Base-by-base conservation (phyloP, 2,329 filamentous ascomycete genomes). In the Hirsutella rhossiliensis region DNA sequence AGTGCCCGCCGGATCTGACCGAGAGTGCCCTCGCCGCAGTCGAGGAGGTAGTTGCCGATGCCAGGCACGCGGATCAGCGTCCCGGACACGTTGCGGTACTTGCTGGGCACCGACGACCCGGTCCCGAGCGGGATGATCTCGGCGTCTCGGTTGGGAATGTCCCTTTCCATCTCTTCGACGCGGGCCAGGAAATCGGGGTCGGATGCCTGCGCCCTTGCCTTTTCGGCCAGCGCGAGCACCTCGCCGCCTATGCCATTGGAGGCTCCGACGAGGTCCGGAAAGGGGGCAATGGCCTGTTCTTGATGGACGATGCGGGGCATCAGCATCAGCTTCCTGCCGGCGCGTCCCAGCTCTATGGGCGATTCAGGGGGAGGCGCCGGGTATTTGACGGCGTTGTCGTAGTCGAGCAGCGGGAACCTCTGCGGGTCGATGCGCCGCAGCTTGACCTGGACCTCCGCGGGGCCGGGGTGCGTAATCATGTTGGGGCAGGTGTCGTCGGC, bases 81-180 rank as follows among this genome's bases (percentile, higher is more conserved):
- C 2, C 82, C 80, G 11, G 90, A 95, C 18, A 98, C 92, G 59
- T 97, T 98, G 54, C 92, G 84, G 62, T 96, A 92, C 60, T 94
- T 94, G 30, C 87, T 94, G 2, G 92, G 92, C 15, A 84, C 60
- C 0, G 90, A 85, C 3, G 90, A 97, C 9, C 92, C 92, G 3
- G 92, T 98, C 6, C 92, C 92, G 1, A 98, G 75, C 1, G 88
- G 79, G 34, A 89, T 82, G 41, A 98, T 78, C 61, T 96, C 88
- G 0, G 82, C 78, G 54, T 96, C 82, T 30, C 76, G 73, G 50
- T 78, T 77, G 3, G 84, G 84, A 2, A 94, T 75, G 48, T 80
- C 75, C n/a, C 72, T 63, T 49, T 81, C 77, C 12, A 70, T 61
- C 37, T 69, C 60, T 28, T 73, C 64, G 3, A 80, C 68, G 61